Evolutionary conservation across 1,139 yeast genomes (phyloP), one percentile per base, ranked within the genome.

Genomic region (Suhomyces coccinellae): DNA sequence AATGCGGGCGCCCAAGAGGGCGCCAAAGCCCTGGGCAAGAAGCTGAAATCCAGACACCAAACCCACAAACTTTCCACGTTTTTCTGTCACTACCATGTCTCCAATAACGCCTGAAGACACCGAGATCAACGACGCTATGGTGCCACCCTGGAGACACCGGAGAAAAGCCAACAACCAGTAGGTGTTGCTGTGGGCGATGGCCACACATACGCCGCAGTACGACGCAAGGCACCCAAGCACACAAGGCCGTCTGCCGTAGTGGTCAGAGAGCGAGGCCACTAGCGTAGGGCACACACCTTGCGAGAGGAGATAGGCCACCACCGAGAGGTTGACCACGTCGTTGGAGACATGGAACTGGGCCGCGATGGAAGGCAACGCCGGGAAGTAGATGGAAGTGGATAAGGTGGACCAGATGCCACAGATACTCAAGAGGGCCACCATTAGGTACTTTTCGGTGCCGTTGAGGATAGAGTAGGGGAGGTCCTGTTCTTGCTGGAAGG

Each of bases 1-100:
- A 31, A 87, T 61, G 0, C 76, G 79, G 7, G 91, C 86, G 16
- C 96, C 96, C 22, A 87, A 65, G 11, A 87, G 65, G 0, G 95
- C 89, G 6, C 95, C 91, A 49, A 86, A 71, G 0, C 88, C 89
- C 55, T 82, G 85, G 1, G 95, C 95, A 15, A 85, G 57, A 8
- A 85, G 71, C 3, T 83, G 77, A n/a, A 83, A 65, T 0, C 95
- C 95, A 13, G 78, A 63, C 2, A 79, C 75, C 15, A 81, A 57
- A 0, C 93, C 91, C 39, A 82, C 75, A 46, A 74, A 76, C 10
- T 78, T 72, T 8, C 95, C 96, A 47, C 96, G 71, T 47, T 83
- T 81, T 13, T 69, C 68, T 35, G 83, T 67, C 0, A 80, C 73
- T 0, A 88, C 79, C 36, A 83, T 64, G 59, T 88, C 96, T 4